These are phyloP conservation scores for Diaporthe nobilis DNA, from an alignment of 2,329 filamentous ascomycete species.

Conservation along the genomic window DNA sequence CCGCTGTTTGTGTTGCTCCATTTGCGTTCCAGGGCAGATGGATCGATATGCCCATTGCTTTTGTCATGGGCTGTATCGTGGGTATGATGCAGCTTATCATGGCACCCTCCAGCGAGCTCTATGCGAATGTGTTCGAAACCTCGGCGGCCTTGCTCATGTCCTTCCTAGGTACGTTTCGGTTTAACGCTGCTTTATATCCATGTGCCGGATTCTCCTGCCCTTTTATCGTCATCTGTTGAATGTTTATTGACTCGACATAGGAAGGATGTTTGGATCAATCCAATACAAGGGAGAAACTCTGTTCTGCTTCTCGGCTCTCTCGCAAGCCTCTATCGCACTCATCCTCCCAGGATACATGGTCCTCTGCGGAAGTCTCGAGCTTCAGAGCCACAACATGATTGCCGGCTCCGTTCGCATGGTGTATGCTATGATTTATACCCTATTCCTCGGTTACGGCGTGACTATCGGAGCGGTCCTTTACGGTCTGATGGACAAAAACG, in stretches of 20 bases:
- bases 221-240: neutral
- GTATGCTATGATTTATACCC: conserved; percentile 80
- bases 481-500: conserved; percentile 70
- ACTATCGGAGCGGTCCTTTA: conserved; percentile 77
- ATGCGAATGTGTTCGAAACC: conserved; percentile 64
- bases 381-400: conserved; percentile 78
- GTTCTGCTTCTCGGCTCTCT: conserved; percentile 80
- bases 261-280: conserved; percentile 78
- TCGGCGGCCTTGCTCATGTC: conserved; percentile 73
- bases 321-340: conserved; percentile 81
- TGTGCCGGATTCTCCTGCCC: neutral
- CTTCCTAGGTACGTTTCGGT: conserved; percentile 76
- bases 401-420: conserved; percentile 81
- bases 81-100: conserved; percentile 82
- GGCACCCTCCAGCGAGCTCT: conserved; percentile 77
- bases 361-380: conserved; percentile 67
- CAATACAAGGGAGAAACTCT: conserved; percentile 59
- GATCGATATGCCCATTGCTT: conserved; percentile 84
- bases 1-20: conserved; percentile 81
- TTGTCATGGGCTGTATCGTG: conserved; percentile 81
- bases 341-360: conserved; percentile 82
- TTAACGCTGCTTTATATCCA: neutral
- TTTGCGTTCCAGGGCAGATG: conserved; percentile 84
- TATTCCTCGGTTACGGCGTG: conserved; percentile 81
- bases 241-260: conserved; percentile 43